Conservation (phyloP, 225 moss, liverwort and hornwort species). For the Pseudisothecium myosuroides region DNA sequence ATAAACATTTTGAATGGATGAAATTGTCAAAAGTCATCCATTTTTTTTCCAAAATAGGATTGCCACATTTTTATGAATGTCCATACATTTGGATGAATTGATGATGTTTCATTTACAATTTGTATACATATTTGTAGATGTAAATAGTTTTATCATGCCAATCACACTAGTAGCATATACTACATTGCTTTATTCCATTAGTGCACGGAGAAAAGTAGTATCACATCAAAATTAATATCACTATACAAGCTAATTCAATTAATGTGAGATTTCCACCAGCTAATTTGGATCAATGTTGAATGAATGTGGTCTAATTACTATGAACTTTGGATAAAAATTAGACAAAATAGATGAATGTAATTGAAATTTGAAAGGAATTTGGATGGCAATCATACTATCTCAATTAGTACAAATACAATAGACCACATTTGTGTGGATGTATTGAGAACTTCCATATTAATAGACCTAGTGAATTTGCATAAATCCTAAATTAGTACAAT, state of each 20-base stretch:
- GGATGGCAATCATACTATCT: not conserved
- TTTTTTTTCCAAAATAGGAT: not conserved
- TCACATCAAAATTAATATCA: not conserved
- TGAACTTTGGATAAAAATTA: not conserved
- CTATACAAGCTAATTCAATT: not conserved
- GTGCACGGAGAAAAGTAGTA: not conserved
- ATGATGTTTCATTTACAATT: not conserved
- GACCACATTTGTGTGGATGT: not conserved
- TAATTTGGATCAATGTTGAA: not conserved
- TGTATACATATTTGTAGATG: not conserved
- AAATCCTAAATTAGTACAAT: not conserved
- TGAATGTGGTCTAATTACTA: not conserved
- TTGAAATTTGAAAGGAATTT: not conserved
- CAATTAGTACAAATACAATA: not conserved
- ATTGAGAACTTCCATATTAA: not conserved
- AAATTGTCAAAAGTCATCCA: not conserved
- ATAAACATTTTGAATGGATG: not conserved
- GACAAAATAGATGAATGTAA: not conserved
- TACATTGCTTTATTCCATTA: not conserved
- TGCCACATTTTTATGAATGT: not conserved
- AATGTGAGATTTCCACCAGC: fast-evolving
- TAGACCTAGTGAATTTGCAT: not conserved
- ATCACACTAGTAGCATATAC: not conserved
- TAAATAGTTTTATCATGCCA: not conserved
- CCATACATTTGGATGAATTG: not conserved